phyloP scores from a whole-genome alignment of 1,284 basidiomycete genomes.

The Malassezia yamatoensis region DNA sequence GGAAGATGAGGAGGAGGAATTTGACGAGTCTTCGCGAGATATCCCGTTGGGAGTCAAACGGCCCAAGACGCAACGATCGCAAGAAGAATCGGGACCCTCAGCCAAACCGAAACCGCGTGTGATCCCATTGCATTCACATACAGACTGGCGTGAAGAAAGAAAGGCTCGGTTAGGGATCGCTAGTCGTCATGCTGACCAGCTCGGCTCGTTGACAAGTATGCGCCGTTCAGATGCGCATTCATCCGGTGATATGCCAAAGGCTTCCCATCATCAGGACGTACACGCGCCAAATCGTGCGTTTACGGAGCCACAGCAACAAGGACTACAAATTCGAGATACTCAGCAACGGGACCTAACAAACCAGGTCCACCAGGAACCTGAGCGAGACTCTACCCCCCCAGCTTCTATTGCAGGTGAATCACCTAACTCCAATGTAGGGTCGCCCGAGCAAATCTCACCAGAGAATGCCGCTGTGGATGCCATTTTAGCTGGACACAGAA shows the following conservation, averaged over 20 bases:
- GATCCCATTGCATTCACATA: conserved; percentile 25
- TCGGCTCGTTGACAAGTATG: conserved; percentile 25
- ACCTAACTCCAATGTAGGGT: background rate
- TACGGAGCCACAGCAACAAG: conserved; percentile 25
- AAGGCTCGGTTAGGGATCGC: conserved; percentile 28
- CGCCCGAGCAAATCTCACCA: background rate
- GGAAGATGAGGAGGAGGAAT: conserved; percentile 4
- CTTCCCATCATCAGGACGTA: background rate
- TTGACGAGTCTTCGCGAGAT: background rate
- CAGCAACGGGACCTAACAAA: background rate
- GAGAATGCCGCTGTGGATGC: conserved; percentile 23
- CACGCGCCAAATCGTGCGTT: conserved; percentile 2
- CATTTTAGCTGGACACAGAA: conserved; percentile 12
- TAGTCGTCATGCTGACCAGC: conserved; percentile 16
- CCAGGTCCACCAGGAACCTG: background rate
- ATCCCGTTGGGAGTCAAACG: conserved; percentile 3
- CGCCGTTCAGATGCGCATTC: conserved; percentile 1
- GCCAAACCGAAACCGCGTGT: conserved; percentile 3
- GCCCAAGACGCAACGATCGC: background rate
- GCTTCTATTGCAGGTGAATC: background rate
- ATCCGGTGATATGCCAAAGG: background rate
- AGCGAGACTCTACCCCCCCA: background rate
- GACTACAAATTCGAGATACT: conserved; percentile 20
- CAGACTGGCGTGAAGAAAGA: conserved; percentile 37
- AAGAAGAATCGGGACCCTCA: background rate